Base-by-base conservation (phyloP, 2,329 filamentous ascomycete genomes). In the Pseudocercospora musae region DNA sequence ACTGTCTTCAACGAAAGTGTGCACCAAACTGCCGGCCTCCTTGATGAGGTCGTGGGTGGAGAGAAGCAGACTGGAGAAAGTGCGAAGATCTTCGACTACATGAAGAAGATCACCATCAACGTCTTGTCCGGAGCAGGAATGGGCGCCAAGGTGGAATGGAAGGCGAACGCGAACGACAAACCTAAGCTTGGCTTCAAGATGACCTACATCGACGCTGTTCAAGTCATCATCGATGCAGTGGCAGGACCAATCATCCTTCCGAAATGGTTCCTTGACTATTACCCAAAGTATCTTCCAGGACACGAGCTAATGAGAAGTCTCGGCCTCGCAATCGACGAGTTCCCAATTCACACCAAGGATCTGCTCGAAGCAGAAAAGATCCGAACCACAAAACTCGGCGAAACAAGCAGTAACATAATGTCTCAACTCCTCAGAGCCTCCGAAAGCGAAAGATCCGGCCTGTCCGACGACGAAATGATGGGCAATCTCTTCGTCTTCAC, bases 401-500 rank as follows among this genome's bases (percentile, higher is more conserved):
- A 67, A 20, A 57, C 69, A 6, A 56, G 63, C n/a, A 68, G 66
- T 57, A 73, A 71, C 33, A 71, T 73, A 55, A 69, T 72, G 67
- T 68, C 63, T 9, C 70, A 73, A 33, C 50, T 73, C 3, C 57
- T 72, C 11, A 59, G 66, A 37, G 71, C 71, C 9, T 33, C 31
- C 31, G 31, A 33, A 33, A 68, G 66, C 20, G 63, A 68, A 42
- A 50, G 53, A 18, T 50, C 33, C 11, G 62, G 64, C 1, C 65
- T 80, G 9, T 71, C 72, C 1, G 73, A 78, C 7, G 73, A 76
- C 1, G 79, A 81, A 59, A 74, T 79, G 49, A 72, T 72, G 33
- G 77, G 79, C 2, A 82, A 82, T 62, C 68, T 82, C 6, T 82
- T 79, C 70, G 71, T 81, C 33, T 80, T 82, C 67, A 81, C 74